These are phyloP conservation scores for Gossypium longicalyx DNA, from an alignment of 345 rosid species.

Conservation along the genomic window DNA sequence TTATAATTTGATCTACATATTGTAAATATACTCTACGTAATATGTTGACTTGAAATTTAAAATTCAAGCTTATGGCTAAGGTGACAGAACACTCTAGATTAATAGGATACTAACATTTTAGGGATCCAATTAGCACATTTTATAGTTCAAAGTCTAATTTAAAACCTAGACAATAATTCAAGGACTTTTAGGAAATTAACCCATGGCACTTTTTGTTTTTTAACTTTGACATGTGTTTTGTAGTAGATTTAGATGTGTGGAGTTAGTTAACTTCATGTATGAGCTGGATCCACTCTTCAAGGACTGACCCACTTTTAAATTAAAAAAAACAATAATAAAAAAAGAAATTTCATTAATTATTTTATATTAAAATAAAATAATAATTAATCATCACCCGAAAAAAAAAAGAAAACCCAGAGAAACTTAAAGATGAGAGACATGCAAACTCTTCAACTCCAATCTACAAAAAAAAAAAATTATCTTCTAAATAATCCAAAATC, in stretches of 20 bases:
- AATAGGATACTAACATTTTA: too few species aligned
- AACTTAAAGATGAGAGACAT: constrained; percentile 42
- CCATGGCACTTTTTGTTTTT: neutral
- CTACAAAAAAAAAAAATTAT: neutral
- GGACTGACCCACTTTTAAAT: constrained; percentile 50
- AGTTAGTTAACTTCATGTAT: constrained; percentile 41
- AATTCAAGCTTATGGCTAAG: too few species aligned
- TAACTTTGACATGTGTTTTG: neutral
- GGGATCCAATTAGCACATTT: too few species aligned
- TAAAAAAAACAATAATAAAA: neutral
- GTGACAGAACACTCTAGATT: too few species aligned
- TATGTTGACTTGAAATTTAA: too few species aligned
- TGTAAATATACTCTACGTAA: too few species aligned
- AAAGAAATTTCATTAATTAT: constrained; percentile 5
- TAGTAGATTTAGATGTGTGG: constrained; percentile 32
- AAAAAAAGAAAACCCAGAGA: constrained; percentile 23
- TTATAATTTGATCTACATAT: too few species aligned
- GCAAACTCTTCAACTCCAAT: constrained; percentile 39
- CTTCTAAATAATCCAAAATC: constrained; percentile 25
- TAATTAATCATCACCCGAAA: neutral
- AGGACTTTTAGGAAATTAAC: too few species aligned
- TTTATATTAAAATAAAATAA: neutral
- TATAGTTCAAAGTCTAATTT: too few species aligned
- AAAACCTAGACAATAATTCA: too few species aligned
- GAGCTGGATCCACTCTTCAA: constrained; percentile 80